Evolutionary conservation across 306 rosid species (phyloP).

Genomic region (Cicer cuneatum): DNA sequence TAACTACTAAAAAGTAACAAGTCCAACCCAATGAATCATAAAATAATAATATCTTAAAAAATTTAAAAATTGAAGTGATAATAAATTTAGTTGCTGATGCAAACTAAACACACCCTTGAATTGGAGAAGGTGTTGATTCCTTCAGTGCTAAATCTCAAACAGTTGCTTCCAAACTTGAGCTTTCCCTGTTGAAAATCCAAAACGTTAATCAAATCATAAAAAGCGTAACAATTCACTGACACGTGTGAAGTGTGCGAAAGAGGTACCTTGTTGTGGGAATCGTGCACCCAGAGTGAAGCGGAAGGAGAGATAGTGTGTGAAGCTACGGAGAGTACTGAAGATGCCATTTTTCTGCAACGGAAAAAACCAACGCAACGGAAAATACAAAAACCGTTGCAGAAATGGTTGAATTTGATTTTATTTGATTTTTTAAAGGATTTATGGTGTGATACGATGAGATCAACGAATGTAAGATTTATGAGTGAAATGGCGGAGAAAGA

Average conservation of each 20-base stretch:
- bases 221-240: background rate
- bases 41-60: conserved; percentile 3
- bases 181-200: conserved; percentile 52
- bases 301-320: conserved; percentile 49
- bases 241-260: background rate
- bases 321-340: conserved; percentile 64
- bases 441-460: too few relatives aligned
- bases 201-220: conserved; percentile 18
- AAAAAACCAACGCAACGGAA: background rate
- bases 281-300: conserved; percentile 54
- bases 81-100: background rate
- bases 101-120: conserved; percentile 48
- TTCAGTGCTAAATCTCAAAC: conserved; percentile 56
- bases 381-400: background rate
- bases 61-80: background rate
- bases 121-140: conserved; percentile 46
- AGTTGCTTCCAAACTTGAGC: conserved; percentile 50
- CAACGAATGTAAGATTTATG: too few relatives aligned
- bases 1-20: background rate
- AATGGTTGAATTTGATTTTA: background rate
- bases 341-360: conserved; percentile 44
- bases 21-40: conserved; percentile 25
- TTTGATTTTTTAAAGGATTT: too few relatives aligned
- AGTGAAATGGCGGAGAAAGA: too few relatives aligned
- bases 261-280: conserved; percentile 61